These are phyloP conservation scores for Aechmea fasciata DNA, from an alignment of 176 grass and related monocot genomes.

Conservation along the genomic window DNA sequence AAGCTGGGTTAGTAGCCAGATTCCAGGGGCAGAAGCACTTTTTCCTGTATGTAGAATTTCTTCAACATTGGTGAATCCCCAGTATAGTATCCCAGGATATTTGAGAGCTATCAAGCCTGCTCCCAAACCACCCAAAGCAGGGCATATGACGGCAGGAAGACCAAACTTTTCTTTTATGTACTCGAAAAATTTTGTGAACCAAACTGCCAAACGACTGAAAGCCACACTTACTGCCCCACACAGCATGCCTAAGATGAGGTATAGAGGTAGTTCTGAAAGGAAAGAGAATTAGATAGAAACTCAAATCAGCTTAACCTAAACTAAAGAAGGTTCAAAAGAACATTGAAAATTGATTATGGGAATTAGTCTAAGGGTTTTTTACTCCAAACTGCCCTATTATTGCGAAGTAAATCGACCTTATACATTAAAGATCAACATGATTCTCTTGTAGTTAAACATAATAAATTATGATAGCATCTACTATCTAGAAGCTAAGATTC, in stretches of 20 bases:
- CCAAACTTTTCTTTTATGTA: conserved; percentile 69
- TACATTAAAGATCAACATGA: neutral
- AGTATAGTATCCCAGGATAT: conserved; percentile 91
- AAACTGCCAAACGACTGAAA: conserved; percentile 79
- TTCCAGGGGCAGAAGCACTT: conserved; percentile 92
- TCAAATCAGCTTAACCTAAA: conserved; percentile 24
- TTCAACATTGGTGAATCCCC: conserved; percentile 98
- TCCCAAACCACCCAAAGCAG: conserved; percentile 88
- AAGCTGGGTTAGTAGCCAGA: conserved; percentile 92
- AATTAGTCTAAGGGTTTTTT: neutral
- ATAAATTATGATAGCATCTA: too few relatives aligned
- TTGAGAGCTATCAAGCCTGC: conserved; percentile 93
- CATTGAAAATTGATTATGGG: neutral
- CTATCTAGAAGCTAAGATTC: too few relatives aligned
- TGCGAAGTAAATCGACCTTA: neutral
- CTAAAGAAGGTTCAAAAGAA: conserved; percentile 6
- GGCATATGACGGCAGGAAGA: conserved; percentile 90
- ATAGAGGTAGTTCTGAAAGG: conserved; percentile 80
- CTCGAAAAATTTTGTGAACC: conserved; percentile 88
- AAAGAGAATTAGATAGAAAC: conserved; percentile 4
- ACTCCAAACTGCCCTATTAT: neutral
- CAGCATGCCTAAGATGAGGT: conserved; percentile 94
- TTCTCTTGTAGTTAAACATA: too few relatives aligned
- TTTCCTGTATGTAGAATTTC: conserved; percentile 96
- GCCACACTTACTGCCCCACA: conserved; percentile 85